These are phyloP conservation scores for Lizonia empirigonia DNA, from an alignment of 2,329 filamentous ascomycete species.

Conservation along the genomic window DNA sequence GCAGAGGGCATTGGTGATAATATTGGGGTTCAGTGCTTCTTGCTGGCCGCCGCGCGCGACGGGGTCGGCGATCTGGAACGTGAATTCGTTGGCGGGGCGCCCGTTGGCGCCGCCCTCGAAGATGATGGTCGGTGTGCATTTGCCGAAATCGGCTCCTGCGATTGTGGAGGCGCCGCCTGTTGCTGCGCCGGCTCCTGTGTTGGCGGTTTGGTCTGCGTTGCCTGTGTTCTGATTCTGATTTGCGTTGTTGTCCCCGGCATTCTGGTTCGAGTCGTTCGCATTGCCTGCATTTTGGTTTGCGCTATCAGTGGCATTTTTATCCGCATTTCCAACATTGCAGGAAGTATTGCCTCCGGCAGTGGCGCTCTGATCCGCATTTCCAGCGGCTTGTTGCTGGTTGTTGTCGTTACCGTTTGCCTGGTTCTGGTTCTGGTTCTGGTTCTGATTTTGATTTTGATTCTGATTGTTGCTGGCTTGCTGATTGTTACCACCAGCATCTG, in stretches of 20 bases:
- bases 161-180: slow-evolving; percentile 7
- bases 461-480: slow-evolving; percentile 18
- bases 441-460: slow-evolving; percentile 9
- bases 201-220: slow-evolving; percentile 15
- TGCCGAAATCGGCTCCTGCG: slow-evolving; percentile 44
- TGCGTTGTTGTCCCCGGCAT: slow-evolving; percentile 14
- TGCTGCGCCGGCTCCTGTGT: slow-evolving; percentile 17
- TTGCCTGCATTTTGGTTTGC: neutral
- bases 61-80: slow-evolving; percentile 70
- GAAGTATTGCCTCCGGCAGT: slow-evolving; percentile 13
- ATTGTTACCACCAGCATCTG: slow-evolving; percentile 11
- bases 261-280: slow-evolving; percentile 2
- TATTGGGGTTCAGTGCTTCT: slow-evolving; percentile 73
- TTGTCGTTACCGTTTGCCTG: slow-evolving; percentile 14
- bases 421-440: slow-evolving; percentile 17
- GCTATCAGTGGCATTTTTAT: slow-evolving; percentile 9
- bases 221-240: slow-evolving; percentile 13
- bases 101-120: slow-evolving; percentile 61
- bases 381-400: slow-evolving; percentile 21
- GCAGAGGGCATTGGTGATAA: slow-evolving; percentile 75
- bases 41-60: slow-evolving; percentile 65
- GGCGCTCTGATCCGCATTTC: slow-evolving; percentile 15
- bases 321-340: slow-evolving; percentile 4
- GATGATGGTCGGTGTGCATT: slow-evolving; percentile 60
- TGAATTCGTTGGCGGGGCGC: slow-evolving; percentile 63